A percentile compares a stretch with the other conserved stretches of the same genome.
Conservation (phyloP, 805 yeast genomes). For the Yarrowia deformans region DNA sequence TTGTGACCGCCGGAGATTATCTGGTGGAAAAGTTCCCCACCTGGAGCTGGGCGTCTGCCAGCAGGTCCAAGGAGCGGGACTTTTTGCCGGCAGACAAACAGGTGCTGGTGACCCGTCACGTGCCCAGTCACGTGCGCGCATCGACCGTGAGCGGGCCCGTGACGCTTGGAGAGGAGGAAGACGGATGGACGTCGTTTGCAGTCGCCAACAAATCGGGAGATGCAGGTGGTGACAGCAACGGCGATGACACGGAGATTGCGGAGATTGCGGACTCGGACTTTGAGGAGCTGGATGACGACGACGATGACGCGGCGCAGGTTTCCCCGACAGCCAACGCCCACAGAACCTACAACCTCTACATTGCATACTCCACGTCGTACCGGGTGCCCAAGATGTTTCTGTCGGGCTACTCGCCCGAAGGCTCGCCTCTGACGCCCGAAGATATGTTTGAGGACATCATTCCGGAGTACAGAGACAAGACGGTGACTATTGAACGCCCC, state of each 20-base stretch:
- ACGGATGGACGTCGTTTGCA: conserved; percentile 44
- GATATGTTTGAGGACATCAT: conserved; percentile 96
- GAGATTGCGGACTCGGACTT: conserved; percentile 46
- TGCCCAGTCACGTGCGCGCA: conserved; percentile 76
- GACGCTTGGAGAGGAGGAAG: conserved; percentile 56
- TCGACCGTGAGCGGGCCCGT: conserved; percentile 50
- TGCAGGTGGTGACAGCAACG: not conserved
- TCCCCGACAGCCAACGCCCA: conserved; percentile 50
- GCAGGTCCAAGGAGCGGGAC: conserved; percentile 61
- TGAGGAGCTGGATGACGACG: conserved; percentile 44
- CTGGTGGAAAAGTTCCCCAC: conserved; percentile 91
- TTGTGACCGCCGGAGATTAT: conserved; percentile 93
- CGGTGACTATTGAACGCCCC: conserved; percentile 93
- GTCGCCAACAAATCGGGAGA: not conserved
- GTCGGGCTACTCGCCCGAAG: conserved; percentile 83
- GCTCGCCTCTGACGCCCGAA: conserved; percentile 83
- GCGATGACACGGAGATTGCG: conserved; percentile 44
- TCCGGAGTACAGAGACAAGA: conserved; percentile 89
- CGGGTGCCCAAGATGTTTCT: conserved; percentile 94
- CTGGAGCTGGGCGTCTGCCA: conserved; percentile 87
- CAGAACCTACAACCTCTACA: conserved; percentile 85
- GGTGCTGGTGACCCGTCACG: conserved; percentile 84
- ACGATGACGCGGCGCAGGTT: conserved; percentile 40
- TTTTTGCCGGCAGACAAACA: conserved; percentile 90
- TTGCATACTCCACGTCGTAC: conserved; percentile 92